Evolutionary conservation across 2,329 filamentous ascomycete species (phyloP), one percentile per base, ranked within the genome.

Genomic region (Nothophoma quercina): DNA sequence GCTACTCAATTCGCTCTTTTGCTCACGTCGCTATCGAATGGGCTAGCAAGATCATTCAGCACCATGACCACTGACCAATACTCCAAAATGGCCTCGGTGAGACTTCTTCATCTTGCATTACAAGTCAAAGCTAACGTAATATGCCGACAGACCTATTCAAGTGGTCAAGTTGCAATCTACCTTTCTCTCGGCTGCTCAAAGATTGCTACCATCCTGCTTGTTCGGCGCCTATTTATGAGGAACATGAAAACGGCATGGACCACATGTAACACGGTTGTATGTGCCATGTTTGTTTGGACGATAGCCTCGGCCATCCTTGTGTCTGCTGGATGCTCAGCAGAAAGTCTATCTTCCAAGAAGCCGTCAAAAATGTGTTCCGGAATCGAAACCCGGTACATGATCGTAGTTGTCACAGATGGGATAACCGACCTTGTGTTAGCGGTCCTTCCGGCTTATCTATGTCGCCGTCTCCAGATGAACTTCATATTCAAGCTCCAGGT

Each of bases 181-280:
- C 41, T 68, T 8, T 58, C 64, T 1, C 55, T 71, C 13, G 62
- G 61, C 13, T 47, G 70, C 5, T 68, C 68, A 0, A 72, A 72
- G 57, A 48, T 55, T 9, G 60, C 69, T 2, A 51, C 64, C 5
- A 56, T 68, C 6, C 29, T 69, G n/a, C 55, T 72, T 5, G 59
- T 68, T 25, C 64, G 59, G 33, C 62, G 69, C 2, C 46, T 72
- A 2, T 72, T 70, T 48, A 64, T 58, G 5, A 52, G 60, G 5
- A 68, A 71, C 41, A 64, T 66, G 56, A 61, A 55, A 39, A 47
- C 44, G 21, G 60, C 62, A 8, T 64, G 63, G 59, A 32, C 58
- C 7, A 54, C 64, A 1, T 71, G 68, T 26, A 65, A 69, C 26
- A 29, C 61, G 16, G 40, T 64, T 16, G 56, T 51, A 8, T 62